A percentile compares a stretch with the other conserved stretches of the same genome.
These are phyloP conservation scores for Saksenaea oblongispora DNA, from an alignment of 371 early-diverging fungal genomes.

Conservation along the genomic window DNA sequence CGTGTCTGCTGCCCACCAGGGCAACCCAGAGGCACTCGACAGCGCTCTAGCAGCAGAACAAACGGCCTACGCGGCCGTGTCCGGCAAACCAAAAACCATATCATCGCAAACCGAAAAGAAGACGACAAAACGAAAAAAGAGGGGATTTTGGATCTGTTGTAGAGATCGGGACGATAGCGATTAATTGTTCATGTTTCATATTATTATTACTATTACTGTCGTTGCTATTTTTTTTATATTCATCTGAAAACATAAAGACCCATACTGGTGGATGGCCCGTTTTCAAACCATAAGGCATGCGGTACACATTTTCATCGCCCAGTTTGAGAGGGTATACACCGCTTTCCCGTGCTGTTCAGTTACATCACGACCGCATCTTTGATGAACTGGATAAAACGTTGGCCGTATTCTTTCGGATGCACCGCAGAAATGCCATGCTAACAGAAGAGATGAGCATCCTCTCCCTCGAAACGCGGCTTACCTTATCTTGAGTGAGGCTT, in stretches of 20 bases:
- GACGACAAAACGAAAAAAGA: slow-evolving; percentile 4
- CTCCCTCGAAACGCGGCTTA: slow-evolving; percentile 15
- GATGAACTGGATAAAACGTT: slow-evolving; percentile 88
- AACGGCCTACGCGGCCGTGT: slow-evolving; percentile 9
- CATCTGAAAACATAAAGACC: background rate
- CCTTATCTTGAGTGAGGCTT: slow-evolving; percentile 73
- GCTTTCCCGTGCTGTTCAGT: background rate
- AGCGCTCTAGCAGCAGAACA: slow-evolving; percentile 15
- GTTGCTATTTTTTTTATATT: background rate
- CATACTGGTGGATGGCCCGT: background rate
- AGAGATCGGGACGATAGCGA: background rate
- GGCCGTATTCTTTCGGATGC: slow-evolving; percentile 80
- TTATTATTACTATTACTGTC: background rate
- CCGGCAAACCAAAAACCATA: background rate
- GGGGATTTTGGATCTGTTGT: background rate
- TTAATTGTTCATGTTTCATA: background rate
- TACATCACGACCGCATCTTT: slow-evolving; percentile 13
- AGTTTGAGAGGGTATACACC: background rate
- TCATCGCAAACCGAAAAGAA: background rate
- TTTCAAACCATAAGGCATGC: background rate
- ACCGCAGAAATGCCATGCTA: slow-evolving; percentile 84
- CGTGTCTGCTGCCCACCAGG: background rate
- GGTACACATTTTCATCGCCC: background rate
- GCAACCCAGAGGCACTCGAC: slow-evolving; percentile 10
- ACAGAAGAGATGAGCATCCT: slow-evolving; percentile 8